Evolutionary conservation across 2,329 filamentous ascomycete genomes (phyloP).

Genomic region (Diplodia sapinea): DNA sequence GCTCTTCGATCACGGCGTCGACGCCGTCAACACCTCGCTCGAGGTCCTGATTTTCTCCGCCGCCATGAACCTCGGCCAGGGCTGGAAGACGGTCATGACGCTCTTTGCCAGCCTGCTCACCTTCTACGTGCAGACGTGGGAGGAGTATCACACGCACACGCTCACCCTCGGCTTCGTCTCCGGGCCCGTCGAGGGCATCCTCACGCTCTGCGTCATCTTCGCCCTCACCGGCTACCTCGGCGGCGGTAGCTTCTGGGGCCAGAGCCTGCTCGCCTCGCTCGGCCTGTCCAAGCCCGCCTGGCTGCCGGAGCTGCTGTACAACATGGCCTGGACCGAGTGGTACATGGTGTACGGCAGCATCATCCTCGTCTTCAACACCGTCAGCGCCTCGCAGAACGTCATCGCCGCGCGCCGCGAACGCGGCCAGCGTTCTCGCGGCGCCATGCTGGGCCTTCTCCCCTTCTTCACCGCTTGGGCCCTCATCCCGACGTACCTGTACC

Average conservation of each 20-base stretch:
- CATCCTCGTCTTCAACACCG: conserved; percentile 83
- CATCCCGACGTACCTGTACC: conserved; percentile 77
- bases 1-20: conserved; percentile 95
- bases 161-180: conserved; percentile 91
- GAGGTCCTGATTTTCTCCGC: conserved; percentile 91
- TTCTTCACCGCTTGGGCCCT: conserved; percentile 80
- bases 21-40: conserved; percentile 94
- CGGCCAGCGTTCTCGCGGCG: conserved; percentile 72
- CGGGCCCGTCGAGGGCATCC: conserved; percentile 91
- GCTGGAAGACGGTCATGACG: conserved; percentile 83
- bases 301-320: conserved; percentile 74
- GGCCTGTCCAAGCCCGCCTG: conserved; percentile 68
- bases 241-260: conserved; percentile 92
- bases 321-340: conserved; percentile 87
- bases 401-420: conserved; percentile 78
- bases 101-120: conserved; percentile 87
- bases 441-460: conserved; percentile 82
- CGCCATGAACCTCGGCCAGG: conserved; percentile 89
- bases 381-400: conserved; percentile 80
- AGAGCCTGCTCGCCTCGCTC: conserved; percentile 74
- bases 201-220: conserved; percentile 83
- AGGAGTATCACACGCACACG: conserved; percentile 97
- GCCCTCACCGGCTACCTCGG: conserved; percentile 82
- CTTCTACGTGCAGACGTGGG: conserved; percentile 99
- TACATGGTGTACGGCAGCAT: conserved; percentile 86